phyloP scores from a whole-genome alignment of 129 eudicot species.

The Flaveria bidentis region DNA sequence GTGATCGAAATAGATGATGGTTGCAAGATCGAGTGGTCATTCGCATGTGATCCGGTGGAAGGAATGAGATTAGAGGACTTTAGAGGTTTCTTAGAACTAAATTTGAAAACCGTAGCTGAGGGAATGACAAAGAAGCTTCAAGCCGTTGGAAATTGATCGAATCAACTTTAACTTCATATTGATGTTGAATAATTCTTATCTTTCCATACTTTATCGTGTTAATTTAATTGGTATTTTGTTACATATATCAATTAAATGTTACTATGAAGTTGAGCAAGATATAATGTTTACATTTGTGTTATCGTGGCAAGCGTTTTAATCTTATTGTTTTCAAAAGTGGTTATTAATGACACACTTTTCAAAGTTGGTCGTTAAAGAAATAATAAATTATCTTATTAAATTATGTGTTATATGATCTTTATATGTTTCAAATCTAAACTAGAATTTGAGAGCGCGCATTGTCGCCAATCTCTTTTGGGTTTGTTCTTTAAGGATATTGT shows the following conservation, averaged over 20 bases:
- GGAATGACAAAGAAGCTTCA: background rate
- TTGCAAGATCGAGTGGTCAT: slow-evolving; percentile 51
- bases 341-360: background rate
- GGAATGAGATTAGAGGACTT: slow-evolving; percentile 48
- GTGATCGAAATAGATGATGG: slow-evolving; percentile 26
- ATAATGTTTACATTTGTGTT: background rate
- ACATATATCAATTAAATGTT: background rate
- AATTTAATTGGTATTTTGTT: background rate
- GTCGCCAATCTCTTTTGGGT: no score
- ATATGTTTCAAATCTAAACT: no score
- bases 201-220: background rate
- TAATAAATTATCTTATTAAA: no score
- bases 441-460: no score
- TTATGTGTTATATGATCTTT: no score
- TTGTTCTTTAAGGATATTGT: no score
- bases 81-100: background rate
- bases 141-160: background rate
- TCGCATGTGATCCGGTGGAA: slow-evolving; percentile 48
- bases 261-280: background rate
- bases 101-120: background rate
- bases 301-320: background rate
- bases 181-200: background rate
- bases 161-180: background rate
- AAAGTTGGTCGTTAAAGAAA: no score
- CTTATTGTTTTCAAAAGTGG: background rate